These are phyloP conservation scores for Debaryomycetaceae sp. DNA, from an alignment of 1,139 yeast species.

Conservation along the genomic window DNA sequence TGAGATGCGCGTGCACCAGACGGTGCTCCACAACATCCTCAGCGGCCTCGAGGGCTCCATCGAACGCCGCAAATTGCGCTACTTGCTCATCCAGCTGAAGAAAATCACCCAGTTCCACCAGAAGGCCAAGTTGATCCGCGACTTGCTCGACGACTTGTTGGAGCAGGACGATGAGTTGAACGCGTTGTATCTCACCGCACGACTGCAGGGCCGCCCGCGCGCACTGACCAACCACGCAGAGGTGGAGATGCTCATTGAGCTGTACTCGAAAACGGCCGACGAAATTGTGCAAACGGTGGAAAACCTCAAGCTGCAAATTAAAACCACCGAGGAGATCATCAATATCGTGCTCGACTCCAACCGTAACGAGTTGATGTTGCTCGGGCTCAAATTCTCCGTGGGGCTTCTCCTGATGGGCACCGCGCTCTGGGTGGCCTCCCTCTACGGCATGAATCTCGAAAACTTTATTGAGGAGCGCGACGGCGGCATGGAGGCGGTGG, in stretches of 20 bases:
- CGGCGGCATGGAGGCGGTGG: slow-evolving; percentile 35
- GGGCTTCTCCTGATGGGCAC: slow-evolving; percentile 40
- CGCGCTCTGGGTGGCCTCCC: slow-evolving; percentile 36
- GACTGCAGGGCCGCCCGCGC: slow-evolving; percentile 19
- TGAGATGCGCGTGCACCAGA: slow-evolving; percentile 41
- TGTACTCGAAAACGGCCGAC: slow-evolving; percentile 40
- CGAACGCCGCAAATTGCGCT: slow-evolving; percentile 36
- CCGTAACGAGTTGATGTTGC: slow-evolving; percentile 44
- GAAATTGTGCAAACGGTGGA: slow-evolving; percentile 45
- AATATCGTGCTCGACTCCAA: slow-evolving; percentile 44
- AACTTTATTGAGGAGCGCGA: slow-evolving; percentile 31
- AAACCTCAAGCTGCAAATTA: slow-evolving; percentile 37
- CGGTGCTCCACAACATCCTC: slow-evolving; percentile 34
- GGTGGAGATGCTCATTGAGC: slow-evolving; percentile 39
- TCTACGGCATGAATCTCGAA: slow-evolving; percentile 43
- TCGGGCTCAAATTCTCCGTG: slow-evolving; percentile 40
- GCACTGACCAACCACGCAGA: slow-evolving; percentile 37
- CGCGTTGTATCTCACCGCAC: slow-evolving; percentile 35
- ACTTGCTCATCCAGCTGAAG: slow-evolving; percentile 39
- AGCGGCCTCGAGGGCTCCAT: slow-evolving; percentile 37
- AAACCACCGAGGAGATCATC: slow-evolving; percentile 44
- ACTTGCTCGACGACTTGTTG: slow-evolving; percentile 35
- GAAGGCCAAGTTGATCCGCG: slow-evolving; percentile 36
- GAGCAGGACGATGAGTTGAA: slow-evolving; percentile 41
- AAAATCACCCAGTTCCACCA: slow-evolving; percentile 43